Base-by-base conservation (phyloP, 192 early-diverging fungal genomes). In the Radiomyces spectabilis region DNA sequence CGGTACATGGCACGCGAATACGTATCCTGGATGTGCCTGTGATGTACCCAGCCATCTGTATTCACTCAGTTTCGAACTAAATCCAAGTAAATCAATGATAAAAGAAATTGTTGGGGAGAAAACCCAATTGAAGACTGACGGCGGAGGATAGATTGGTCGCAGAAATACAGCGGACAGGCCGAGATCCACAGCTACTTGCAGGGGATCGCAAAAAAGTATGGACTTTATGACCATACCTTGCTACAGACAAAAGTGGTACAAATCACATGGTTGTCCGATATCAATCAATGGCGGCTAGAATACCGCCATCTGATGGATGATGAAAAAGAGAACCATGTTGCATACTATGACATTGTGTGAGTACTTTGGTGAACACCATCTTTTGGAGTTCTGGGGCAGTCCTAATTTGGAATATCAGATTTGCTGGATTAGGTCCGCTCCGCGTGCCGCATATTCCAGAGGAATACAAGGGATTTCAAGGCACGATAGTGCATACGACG, bases 1-100 rank as follows among this genome's bases (percentile, higher is more conserved):
- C 8, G 78, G 78, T 19, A 77, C 75, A 9, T 80, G 78, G 78
- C 66, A 62, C 50, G 68, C 58, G 34, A 70, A 65, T 58, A 68
- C 65, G 1, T 74, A 71, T 30, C 73, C 76, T 8, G 74, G 76
- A 4, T 69, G 68, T 22, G 76, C 69, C 0, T 81, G 79, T 47
- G 79, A 81, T 63, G 66, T 81, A 6, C 62, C 63, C 10, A 68
- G 63, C 1, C 67, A 73, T 31, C 55, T 68, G 18, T 81, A 77
- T 61, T 68, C 45, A n/a, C 64, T 59, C 49, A 38, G 35, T n/a
- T 63, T 53, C 40, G 59, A 68, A 32, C 25, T 38, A 9, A 74
- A 74, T 26, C 72, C 65, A 43, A 45, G 61, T 30, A 61, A 56
- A 66, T 12, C n/a, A n/a, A n/a, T n/a, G n/a, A n/a, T n/a, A n/a